phyloP scores from a whole-genome alignment of 805 yeast genomes.

The Pichia heedii region DNA sequence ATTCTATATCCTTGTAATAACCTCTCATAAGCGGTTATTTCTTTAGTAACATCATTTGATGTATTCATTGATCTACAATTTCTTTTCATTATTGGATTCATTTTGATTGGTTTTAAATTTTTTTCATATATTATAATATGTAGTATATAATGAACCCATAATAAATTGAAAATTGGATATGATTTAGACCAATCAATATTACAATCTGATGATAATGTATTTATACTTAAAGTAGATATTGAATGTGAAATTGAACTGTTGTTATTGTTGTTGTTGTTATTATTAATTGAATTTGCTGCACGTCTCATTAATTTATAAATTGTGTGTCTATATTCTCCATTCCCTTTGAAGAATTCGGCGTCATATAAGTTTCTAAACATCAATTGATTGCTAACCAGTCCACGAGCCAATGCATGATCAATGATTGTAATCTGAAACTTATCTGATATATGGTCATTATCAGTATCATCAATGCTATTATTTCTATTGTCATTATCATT shows the following conservation, averaged over 20 bases:
- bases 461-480: background rate
- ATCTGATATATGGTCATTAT: conserved; percentile 3
- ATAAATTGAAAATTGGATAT: conserved; percentile 43
- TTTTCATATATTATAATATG: conserved; percentile 40
- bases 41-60: conserved; percentile 15
- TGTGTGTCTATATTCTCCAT: conserved; percentile 54
- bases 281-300: background rate
- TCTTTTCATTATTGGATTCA: conserved; percentile 20
- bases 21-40: conserved; percentile 19
- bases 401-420: conserved; percentile 50
- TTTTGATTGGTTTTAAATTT: conserved; percentile 19
- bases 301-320: conserved; percentile 45
- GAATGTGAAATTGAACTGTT: background rate
- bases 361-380: conserved; percentile 53
- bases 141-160: conserved; percentile 59
- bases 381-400: conserved; percentile 26
- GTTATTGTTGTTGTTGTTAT: conserved; percentile 6
- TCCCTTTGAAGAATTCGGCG: conserved; percentile 51
- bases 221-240: conserved; percentile 2
- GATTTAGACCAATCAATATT: conserved; percentile 33
- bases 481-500: background rate
- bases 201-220: background rate
- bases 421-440: conserved; percentile 37
- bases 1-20: conserved; percentile 24
- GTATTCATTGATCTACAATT: conserved; percentile 11